A percentile compares a stretch with the other conserved stretches of the same genome.
phyloP scores from a whole-genome alignment of 1,284 basidiomycete genomes.

The Laetiporus sulphureus region DNA sequence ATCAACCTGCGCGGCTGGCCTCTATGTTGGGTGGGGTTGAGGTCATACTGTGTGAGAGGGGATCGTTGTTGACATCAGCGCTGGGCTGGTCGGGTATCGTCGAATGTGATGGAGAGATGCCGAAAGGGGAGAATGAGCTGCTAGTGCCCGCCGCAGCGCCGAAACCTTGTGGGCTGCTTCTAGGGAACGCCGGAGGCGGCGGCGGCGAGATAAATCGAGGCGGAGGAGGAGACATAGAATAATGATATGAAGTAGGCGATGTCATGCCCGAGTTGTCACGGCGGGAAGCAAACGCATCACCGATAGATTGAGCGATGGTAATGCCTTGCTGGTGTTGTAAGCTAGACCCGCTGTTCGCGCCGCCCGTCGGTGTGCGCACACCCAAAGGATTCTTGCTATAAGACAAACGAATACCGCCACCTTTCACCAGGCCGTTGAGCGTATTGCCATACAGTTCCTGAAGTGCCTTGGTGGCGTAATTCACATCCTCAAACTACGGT shows the following conservation, averaged over 20 bases:
- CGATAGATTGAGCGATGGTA: conserved; percentile 22
- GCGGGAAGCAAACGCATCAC: conserved; percentile 34
- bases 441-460: conserved; percentile 90
- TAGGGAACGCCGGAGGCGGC: conserved; percentile 30
- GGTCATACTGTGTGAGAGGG: conserved; percentile 41
- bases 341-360: conserved; percentile 37
- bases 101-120: conserved; percentile 43
- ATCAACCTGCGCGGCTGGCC: conserved; percentile 41
- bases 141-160: conserved; percentile 26
- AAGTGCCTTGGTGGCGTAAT: conserved; percentile 78
- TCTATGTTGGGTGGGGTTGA: conserved; percentile 49
- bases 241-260: conserved; percentile 40
- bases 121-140: conserved; percentile 57
- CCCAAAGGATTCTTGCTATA: conserved; percentile 96
- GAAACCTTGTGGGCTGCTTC: conserved; percentile 28
- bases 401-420: conserved; percentile 89
- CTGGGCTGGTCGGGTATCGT: conserved; percentile 62
- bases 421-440: conserved; percentile 86
- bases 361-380: conserved; percentile 71
- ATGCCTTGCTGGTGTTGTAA: conserved; percentile 45
- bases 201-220: conserved; percentile 28
- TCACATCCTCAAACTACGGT: conserved; percentile 83
- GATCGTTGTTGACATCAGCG: conserved; percentile 27
- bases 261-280: conserved; percentile 33
- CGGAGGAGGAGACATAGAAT: conserved; percentile 54